A percentile compares a stretch with the other conserved stretches of the same genome.
These are phyloP conservation scores for Bjerkandera adusta DNA, from an alignment of 1,284 basidiomycete species.

Conservation along the genomic window DNA sequence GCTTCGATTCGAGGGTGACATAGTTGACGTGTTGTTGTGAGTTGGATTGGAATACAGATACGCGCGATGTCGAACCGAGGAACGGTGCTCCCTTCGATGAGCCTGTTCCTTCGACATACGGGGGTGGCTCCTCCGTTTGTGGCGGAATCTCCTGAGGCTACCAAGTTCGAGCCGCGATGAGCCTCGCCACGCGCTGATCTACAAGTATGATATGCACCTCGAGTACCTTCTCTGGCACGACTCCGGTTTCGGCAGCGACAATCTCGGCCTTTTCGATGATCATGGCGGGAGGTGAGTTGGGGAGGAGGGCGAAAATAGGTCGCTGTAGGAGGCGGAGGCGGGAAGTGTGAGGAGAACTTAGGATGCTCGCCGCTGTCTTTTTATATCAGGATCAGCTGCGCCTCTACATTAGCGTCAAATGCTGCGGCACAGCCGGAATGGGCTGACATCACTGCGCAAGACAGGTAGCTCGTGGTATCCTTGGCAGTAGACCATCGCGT, in stretches of 20 bases:
- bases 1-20: constrained; percentile 15
- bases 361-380: neutral
- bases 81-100: neutral
- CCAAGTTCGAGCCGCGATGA: neutral
- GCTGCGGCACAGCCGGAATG: constrained; percentile 5
- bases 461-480: too few species aligned
- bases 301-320: neutral
- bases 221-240: constrained; percentile 2
- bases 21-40: constrained; percentile 19
- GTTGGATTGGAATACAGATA: constrained; percentile 16
- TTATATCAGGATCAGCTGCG: neutral
- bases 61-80: neutral
- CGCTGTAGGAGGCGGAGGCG: too few species aligned
- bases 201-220: constrained; percentile 4
- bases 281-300: constrained; percentile 5
- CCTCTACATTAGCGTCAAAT: neutral
- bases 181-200: neutral
- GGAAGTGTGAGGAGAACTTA: neutral
- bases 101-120: constrained; percentile 13
- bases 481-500: too few species aligned
- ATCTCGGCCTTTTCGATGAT: constrained; percentile 12
- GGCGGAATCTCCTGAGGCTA: neutral
- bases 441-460: too few species aligned
- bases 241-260: neutral
- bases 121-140: constrained; percentile 12